phyloP scores from a whole-genome alignment of 371 early-diverging fungal genomes.

The Syncephalastrum monosporum region DNA sequence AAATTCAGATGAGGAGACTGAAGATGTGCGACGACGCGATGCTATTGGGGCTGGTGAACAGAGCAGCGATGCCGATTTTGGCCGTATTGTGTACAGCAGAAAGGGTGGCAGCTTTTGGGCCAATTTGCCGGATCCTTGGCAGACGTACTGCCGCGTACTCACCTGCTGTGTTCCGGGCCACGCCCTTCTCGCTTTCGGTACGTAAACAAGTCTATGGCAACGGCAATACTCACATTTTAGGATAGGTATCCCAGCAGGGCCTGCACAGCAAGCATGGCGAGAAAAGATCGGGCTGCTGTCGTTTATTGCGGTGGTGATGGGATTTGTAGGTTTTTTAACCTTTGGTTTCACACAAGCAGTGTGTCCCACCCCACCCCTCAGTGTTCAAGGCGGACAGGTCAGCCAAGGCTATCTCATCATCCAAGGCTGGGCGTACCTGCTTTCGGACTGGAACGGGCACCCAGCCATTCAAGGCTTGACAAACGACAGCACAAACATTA shows the following conservation, averaged over 20 bases:
- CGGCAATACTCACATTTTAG: neutral
- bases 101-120: constrained; percentile 4
- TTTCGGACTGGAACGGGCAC: constrained; percentile 51
- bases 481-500: constrained; percentile 44
- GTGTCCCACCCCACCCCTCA: constrained; percentile 43
- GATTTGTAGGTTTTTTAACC: constrained; percentile 57
- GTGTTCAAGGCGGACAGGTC: constrained; percentile 34
- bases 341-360: constrained; percentile 62
- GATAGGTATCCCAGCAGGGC: constrained; percentile 45
- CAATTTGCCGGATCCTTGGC: constrained; percentile 39
- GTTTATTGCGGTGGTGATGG: constrained; percentile 55
- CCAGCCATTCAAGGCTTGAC: constrained; percentile 36
- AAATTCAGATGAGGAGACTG: constrained; percentile 13
- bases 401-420: constrained; percentile 48
- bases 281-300: constrained; percentile 82
- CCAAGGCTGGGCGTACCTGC: constrained; percentile 57
- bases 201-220: neutral
- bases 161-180: constrained; percentile 54
- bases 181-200: constrained; percentile 13
- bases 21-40: constrained; percentile 7
- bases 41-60: neutral
- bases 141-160: constrained; percentile 47
- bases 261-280: constrained; percentile 77
- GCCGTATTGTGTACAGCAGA: constrained; percentile 1
- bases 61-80: constrained; percentile 5